Base-by-base conservation (phyloP, 163 green algal species). In the Chloroidium sp. region DNA sequence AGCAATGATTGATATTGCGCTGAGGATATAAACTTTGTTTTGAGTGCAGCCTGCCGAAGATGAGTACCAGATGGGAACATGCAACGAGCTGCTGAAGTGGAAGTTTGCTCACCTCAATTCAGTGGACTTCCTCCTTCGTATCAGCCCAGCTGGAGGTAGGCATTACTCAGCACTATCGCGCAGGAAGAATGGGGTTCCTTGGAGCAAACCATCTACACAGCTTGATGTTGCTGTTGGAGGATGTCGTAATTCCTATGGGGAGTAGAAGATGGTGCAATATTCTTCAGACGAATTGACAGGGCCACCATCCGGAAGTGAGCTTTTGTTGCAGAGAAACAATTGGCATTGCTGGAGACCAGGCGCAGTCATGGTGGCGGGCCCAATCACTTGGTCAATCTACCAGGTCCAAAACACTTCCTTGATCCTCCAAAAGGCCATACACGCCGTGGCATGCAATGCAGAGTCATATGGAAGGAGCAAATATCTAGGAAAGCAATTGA, bases 81-180 rank as follows among this genome's bases (percentile, higher is more conserved):
- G 89, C 86, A 81, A 96, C 1, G 89, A 93, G 82, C 89, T 99
- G 79, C 91, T 98, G 69, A 99, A 99, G 84, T 99, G 94, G 94
- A 99, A 99, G 90, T 98, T 94, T 84, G 85, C 93, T 0, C 88
- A 96, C 85, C 86, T 98, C 79, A 99, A 99, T 90, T 96, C 89
- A 1, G 96, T 98, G 60, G 96, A 99, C 88, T 99, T 99, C 81
- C 86, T 87, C 62, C 86, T 97, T 62, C 77, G 78, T 57, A 72
- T 72, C 64, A 72, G 6, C 6, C 64, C 64, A 10, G 6, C 72
- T 61, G 14, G 72, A 61, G 72, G 72, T 77, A 10, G 6, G 6
- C 6, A 10, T 10, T 72, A 6, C 64, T 72, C 64, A 10, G 64
- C 8, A 76, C 59, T 2, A 69, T 13, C 3, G 4, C 75, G 36